Evolutionary conservation across 805 yeast genomes (phyloP).

Genomic region (Yamadazyma ubonensis): DNA sequence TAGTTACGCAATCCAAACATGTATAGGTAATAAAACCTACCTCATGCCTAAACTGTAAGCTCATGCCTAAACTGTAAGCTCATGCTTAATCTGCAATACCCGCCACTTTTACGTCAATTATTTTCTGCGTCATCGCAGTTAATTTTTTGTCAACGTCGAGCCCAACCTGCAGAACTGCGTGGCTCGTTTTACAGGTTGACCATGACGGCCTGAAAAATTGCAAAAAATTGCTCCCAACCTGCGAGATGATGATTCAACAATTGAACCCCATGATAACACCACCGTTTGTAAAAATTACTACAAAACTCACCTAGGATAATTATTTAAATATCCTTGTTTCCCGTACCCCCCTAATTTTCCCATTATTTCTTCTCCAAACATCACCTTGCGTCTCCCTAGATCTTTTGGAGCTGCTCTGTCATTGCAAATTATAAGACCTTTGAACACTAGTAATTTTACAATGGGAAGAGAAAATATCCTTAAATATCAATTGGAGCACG

Average conservation of each 20-base stretch:
- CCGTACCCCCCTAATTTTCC: not conserved
- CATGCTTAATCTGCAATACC: not conserved
- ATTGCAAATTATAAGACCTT: conserved; percentile 1
- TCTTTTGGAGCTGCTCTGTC: not conserved
- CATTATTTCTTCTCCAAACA: conserved; percentile 1
- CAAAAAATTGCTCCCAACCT: not conserved
- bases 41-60: conserved; percentile 6
- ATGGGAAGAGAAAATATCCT: conserved; percentile 45
- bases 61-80: too few relatives aligned
- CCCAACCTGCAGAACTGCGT: not conserved
- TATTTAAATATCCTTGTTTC: not conserved
- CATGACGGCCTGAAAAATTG: conserved; percentile 1
- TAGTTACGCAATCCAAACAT: not conserved
- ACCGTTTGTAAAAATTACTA: not conserved
- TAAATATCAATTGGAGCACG: conserved; percentile 40
- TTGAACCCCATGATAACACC: conserved; percentile 1
- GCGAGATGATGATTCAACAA: conserved; percentile 6
- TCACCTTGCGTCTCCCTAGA: conserved; percentile 2
- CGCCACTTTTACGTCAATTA: too few relatives aligned
- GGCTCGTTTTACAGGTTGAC: conserved; percentile 4
- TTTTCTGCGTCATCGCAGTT: too few relatives aligned
- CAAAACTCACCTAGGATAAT: not conserved
- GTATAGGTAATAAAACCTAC: not conserved
- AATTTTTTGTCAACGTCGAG: too few relatives aligned
- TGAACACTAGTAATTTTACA: conserved; percentile 6